Evolutionary conservation across 306 rosid species (phyloP).

Genomic region (Sicyos edulis): DNA sequence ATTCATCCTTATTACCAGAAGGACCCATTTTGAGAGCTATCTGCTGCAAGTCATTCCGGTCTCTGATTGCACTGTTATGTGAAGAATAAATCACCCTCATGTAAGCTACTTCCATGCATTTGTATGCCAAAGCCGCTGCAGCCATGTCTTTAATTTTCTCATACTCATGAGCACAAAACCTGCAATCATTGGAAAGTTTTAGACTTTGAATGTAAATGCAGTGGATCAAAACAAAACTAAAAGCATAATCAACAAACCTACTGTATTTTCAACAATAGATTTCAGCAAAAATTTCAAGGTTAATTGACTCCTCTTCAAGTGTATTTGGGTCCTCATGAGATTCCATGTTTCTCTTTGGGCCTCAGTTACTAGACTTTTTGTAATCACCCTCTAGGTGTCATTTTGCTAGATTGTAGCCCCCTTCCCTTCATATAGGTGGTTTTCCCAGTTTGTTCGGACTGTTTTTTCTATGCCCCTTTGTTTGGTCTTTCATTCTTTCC

Average conservation of each 20-base stretch:
- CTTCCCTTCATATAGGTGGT: too few species aligned
- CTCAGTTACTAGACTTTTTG: too few species aligned
- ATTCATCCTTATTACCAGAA: conserved; percentile 50
- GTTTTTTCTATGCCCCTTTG: too few species aligned
- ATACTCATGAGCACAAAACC: conserved; percentile 93
- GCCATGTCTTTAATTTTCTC: conserved; percentile 91
- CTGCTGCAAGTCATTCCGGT: conserved; percentile 60
- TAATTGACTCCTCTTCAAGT: too few species aligned
- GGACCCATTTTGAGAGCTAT: conserved; percentile 45
- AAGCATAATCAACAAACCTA: not conserved
- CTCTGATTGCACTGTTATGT: conserved; percentile 64
- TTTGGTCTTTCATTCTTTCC: too few species aligned
- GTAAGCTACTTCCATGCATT: conserved; percentile 93
- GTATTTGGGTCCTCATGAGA: too few species aligned
- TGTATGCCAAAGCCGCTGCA: conserved; percentile 94
- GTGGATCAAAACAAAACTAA: not conserved
- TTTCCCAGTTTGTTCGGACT: too few species aligned
- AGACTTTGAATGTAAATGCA: not conserved
- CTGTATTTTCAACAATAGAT: not conserved
- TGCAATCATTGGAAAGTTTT: conserved; percentile 27
- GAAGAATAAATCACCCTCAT: conserved; percentile 83
- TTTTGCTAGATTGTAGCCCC: too few species aligned
- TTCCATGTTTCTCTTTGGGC: too few species aligned
- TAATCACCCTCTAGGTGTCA: too few species aligned
- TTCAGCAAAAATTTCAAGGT: not conserved